A percentile compares a stretch with the other conserved stretches of the same genome.
These are phyloP conservation scores for Trichoderma asperellum DNA, from an alignment of 2,329 filamentous ascomycete species.

Conservation along the genomic window DNA sequence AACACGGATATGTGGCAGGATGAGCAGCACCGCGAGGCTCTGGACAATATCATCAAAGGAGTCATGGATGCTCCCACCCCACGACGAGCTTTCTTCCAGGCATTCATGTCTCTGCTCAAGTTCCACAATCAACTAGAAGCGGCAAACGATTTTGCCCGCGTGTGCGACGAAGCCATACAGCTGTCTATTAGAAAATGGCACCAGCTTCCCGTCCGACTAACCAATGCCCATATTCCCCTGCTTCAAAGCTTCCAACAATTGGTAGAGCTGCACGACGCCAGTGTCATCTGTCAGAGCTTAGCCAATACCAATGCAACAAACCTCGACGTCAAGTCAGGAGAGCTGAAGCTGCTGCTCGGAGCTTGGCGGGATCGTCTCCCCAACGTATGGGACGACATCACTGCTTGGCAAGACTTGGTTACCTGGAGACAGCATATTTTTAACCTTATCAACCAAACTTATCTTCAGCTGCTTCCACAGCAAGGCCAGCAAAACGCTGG, in stretches of 20 bases:
- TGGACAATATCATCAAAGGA: conserved; percentile 93
- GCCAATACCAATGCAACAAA: conserved; percentile 82
- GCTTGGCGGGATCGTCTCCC: conserved; percentile 95
- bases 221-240: conserved; percentile 91
- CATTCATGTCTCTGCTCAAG: conserved; percentile 95
- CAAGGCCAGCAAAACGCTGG: conserved; percentile 76
- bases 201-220: conserved; percentile 90
- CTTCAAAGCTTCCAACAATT: conserved; percentile 98
- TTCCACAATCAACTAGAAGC: conserved; percentile 87
- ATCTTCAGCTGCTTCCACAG: conserved; percentile 80
- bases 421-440: conserved; percentile 99
- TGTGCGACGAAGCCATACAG: conserved; percentile 97
- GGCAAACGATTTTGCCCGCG: conserved; percentile 77
- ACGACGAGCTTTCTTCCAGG: conserved; percentile 92
- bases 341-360: conserved; percentile 88
- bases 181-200: conserved; percentile 98
- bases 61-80: conserved; percentile 97
- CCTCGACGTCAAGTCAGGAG: conserved; percentile 90
- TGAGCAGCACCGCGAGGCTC: conserved; percentile 80
- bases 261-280: conserved; percentile 96
- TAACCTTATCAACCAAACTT: conserved; percentile 92
- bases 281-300: conserved; percentile 91
- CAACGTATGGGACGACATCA: conserved; percentile 99
- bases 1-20: conserved; percentile 94
- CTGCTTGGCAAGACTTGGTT: conserved; percentile 98